A percentile compares a stretch with the other conserved stretches of the same genome.
phyloP scores from a whole-genome alignment of 75 land plant genomes.

The Selaginella moellendorffii region DNA sequence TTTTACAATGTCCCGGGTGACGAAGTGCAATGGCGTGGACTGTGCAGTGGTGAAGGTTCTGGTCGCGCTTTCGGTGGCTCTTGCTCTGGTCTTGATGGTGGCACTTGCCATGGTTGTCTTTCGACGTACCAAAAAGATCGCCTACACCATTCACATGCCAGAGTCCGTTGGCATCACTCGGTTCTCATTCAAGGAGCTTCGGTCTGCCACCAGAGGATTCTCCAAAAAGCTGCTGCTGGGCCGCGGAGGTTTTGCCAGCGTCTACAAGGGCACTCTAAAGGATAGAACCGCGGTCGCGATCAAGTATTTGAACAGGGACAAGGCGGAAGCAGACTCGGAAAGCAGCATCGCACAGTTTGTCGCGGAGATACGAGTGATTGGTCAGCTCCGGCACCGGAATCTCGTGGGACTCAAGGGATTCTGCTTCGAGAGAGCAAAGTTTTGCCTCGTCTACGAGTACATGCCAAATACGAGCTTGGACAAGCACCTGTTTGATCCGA shows the following conservation, averaged over 20 bases:
- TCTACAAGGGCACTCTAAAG: not conserved
- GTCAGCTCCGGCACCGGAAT: not conserved
- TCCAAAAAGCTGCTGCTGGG: not conserved
- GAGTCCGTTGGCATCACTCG: not conserved
- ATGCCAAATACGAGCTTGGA: not conserved
- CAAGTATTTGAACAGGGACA: not conserved
- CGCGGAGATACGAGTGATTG: not conserved
- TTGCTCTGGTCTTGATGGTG: not conserved
- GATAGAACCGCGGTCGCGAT: not conserved
- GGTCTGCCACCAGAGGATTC: not conserved
- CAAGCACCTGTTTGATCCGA: not conserved
- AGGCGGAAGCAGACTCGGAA: not conserved
- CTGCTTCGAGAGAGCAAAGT: not conserved
- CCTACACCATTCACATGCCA: not conserved
- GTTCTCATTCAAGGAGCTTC: not conserved
- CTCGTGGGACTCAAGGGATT: not conserved
- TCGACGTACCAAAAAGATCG: not conserved
- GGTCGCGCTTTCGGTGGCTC: not conserved
- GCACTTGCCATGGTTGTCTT: not conserved
- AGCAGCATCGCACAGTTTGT: not conserved
- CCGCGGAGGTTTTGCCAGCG: not conserved
- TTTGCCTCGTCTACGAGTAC: not conserved
- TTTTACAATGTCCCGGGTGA: not conserved
- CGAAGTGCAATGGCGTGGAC: not conserved
- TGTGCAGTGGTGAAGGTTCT: not conserved